Base-by-base conservation (phyloP, 2,329 filamentous ascomycete species). In the Colletotrichum kahawae region DNA sequence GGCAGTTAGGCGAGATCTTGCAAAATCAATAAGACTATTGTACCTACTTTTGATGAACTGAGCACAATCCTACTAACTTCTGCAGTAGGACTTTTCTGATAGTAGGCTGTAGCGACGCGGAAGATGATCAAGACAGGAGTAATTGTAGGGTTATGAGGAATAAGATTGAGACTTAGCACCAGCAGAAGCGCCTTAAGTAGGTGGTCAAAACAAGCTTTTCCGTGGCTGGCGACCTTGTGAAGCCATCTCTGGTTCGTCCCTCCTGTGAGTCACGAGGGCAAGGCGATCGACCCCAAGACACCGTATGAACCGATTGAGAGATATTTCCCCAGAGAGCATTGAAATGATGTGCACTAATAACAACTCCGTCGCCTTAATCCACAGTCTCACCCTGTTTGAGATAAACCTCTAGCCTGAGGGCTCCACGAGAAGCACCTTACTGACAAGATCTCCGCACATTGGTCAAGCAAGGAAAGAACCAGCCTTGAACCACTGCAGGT, bases 11-110 rank as follows among this genome's bases (percentile, higher is more conserved):
- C 10, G 9, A 43, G 18, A 6, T 43, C 0, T 43, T 10, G 2
- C 10, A 6, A 0, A 16, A 5, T 0, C 24, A 10, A n/a, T 12
- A 0, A 43, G 1, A 43, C 4, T 3, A 43, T 43, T 7, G 9
- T 43, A 43, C 38, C 16, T 10, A 10, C 16, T 43, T 10, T 10
- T 2, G 10, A 3, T 43, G 3, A 10, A 3, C 1, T 43, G 10
- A 10, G 4, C n/a, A 6, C n/a, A 43, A n/a, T 43, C 2, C 38
- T n/a, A 0, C 16, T 10, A 16, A n/a, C 8, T n/a, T 43, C 38
- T 43, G 8, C 38, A 6, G 8, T n/a, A n/a, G 0, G 38, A 4
- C 3, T 43, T 7, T 43, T n/a, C 2, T 43, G 2, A 43, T 43
- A 7, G n/a, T 43, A 10, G 8, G 24, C 24, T 24, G 24, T 24